These are phyloP conservation scores for Digitaria exilis DNA, from an alignment of 202 grass and related monocot species.

Conservation along the genomic window DNA sequence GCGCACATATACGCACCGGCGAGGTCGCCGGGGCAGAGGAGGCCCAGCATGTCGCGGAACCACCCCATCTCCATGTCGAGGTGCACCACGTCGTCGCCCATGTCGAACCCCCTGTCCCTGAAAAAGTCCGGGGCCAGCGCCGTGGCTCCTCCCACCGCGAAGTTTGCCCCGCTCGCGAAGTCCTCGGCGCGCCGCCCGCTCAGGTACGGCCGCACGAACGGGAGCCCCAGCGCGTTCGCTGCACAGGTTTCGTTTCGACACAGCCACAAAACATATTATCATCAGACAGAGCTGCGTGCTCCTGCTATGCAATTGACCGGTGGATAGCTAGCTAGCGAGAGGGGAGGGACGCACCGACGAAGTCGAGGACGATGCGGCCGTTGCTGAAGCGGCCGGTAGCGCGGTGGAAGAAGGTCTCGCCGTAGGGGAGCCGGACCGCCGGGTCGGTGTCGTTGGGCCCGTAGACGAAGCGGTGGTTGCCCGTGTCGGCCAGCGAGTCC, in stretches of 20 bases:
- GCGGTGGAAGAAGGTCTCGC: constrained; percentile 63
- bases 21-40: constrained; percentile 38
- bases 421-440: constrained; percentile 51
- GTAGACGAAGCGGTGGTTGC: constrained; percentile 51
- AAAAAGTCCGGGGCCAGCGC: constrained; percentile 57
- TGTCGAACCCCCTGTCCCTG: constrained; percentile 28
- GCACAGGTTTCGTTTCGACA: background rate
- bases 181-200: constrained; percentile 32
- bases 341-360: constrained; percentile 44
- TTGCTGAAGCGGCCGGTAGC: constrained; percentile 66
- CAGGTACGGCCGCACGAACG: constrained; percentile 54
- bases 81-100: constrained; percentile 38
- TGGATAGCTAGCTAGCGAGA: background rate
- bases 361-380: constrained; percentile 63
- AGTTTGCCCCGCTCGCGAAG: constrained; percentile 58
- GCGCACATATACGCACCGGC: constrained; percentile 10
- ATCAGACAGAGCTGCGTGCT: background rate
- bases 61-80: constrained; percentile 72
- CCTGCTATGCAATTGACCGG: background rate
- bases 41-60: constrained; percentile 60
- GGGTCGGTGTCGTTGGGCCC: constrained; percentile 31
- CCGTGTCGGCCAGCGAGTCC: constrained; percentile 80
- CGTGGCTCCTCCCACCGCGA: constrained; percentile 60
- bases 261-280: no score
- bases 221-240: constrained; percentile 44